Conservation (phyloP, 78 protist genomes). For the Mastigamoeba balamuthi region DNA sequence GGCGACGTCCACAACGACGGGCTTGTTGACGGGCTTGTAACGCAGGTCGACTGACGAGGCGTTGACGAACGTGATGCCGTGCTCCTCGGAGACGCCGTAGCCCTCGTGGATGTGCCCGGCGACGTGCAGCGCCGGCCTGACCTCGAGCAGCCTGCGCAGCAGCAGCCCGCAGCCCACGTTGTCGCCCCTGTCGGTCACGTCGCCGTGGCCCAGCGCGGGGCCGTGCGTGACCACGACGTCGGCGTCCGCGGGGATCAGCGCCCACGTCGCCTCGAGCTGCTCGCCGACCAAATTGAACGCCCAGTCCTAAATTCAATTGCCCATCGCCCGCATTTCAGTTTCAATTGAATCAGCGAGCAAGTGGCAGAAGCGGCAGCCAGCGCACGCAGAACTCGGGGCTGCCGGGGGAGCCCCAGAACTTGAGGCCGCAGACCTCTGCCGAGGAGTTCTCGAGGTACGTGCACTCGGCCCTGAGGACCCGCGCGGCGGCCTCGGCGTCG, state of each 20-base stretch:
- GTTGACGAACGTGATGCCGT: slow-evolving; percentile 5
- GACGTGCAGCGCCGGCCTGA: slow-evolving; percentile 14
- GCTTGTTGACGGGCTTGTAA: not conserved
- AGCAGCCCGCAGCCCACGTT: not conserved
- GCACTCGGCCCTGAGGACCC: no score
- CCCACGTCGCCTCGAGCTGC: slow-evolving; percentile 1
- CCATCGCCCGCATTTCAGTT: no score
- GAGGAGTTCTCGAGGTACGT: slow-evolving; percentile 8
- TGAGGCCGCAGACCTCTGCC: slow-evolving; percentile 2
- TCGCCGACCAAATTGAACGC: slow-evolving; percentile 28
- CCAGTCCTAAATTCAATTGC: slow-evolving; percentile 23
- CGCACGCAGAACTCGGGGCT: no score
- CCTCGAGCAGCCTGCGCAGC: not conserved
- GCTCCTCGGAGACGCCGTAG: slow-evolving; percentile 26
- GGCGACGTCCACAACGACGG: slow-evolving; percentile 30
- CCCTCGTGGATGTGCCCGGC: slow-evolving; percentile 50
- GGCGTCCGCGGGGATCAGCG: slow-evolving; percentile 6
- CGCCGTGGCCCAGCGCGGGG: slow-evolving; percentile 33
- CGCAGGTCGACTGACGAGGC: slow-evolving; percentile 3
- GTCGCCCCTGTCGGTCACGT: not conserved
- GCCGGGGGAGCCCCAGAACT: slow-evolving; percentile 34
- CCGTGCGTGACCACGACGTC: slow-evolving; percentile 48
- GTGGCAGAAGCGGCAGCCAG: no score
- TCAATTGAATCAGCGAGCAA: no score
- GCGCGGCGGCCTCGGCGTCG: no score